Evolutionary conservation across 2,329 filamentous ascomycete genomes (phyloP), one percentile per base, ranked within the genome.

Genomic region (Venturia effusa): DNA sequence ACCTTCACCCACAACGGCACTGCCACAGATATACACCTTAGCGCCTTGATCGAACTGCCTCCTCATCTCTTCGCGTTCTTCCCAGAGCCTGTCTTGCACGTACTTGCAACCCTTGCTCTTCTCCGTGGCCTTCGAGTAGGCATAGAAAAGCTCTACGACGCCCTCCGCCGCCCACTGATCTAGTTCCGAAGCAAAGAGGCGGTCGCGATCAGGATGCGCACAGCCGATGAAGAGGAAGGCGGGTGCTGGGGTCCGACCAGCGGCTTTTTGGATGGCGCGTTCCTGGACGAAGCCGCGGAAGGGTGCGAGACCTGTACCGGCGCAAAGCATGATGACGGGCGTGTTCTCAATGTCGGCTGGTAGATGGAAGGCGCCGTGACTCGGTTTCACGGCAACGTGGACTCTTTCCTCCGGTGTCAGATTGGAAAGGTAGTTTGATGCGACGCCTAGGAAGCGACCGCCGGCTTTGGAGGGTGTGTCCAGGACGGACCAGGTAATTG

Each of bases 401-500:
- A 79, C 66, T 27, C 71, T 74, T 64, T 80, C 78, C 15, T 77
- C 77, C 1, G 73, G 65, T 5, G 69, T 68, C 4, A 79, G 73
- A 24, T 68, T 69, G 1, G 75, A 73, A 34, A 80, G 74, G 67
- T 79, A 80, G 66, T 70, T 75, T 1, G 73, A 73, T 4, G 77
- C 75, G 11, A 80, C 78, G 54, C 78, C 78, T 32, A 78, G 71
- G 67, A 76, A 74, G 41, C 74, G 73, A 19, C 78, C 77, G 61
- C 77, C 78, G 1, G 80, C 78, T 48, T 51, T 39, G 57, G 61
- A 63, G 10, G 59, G 59, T 19, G 63, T 78, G 59, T 86, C 80
- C 61, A 89, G 79, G 0, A 92, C 81, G 3, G 81, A 81, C 75
- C 88, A 91, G 3, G 88, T 91, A 32, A 92, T 79, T 0, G 86